Base-by-base conservation (phyloP, 331 rosid genomes). In the Rosa hybrid region DNA sequence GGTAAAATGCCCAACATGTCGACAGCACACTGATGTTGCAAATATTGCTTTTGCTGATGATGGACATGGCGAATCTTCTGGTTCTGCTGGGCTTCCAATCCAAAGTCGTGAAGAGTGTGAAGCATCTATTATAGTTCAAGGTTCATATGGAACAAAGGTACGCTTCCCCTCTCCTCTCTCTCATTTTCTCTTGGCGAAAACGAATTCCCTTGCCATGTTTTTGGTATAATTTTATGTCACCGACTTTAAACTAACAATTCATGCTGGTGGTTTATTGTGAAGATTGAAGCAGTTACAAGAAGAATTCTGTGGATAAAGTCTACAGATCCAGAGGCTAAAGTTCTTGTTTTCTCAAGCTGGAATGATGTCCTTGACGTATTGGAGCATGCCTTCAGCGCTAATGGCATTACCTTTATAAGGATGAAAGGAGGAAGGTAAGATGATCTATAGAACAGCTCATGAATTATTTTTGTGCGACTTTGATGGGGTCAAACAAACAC, bases 341-440 rank as follows among this genome's bases (percentile, higher is more conserved):
- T 91, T 78, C 94, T 95, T 25, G 99, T 92, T 67, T 95, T 95
- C 80, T 92, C 99, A 17, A 95, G 98, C 84, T 95, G 99, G 99
- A 86, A 95, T 72, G 98, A 93, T 84, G 99, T 93, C 67, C 98
- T 95, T 84, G 96, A 95, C 71, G 99, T 95, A 48, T 75, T 95
- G 91, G 97, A 91, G 82, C 97, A 92, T 76, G 96, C 99, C 74
- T 91, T 95, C 79, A 76, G 83, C 46, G 88, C 92, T 53, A 95
- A 93, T 78, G 78, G 71, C 74, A 89, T 93, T 75, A 87, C 90
- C 73, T 89, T 25, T 81, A 72, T 90, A 77, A 90, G 93, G 75
- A 93, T 95, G 99, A 95, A 95, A 80, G 99, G 99, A 75, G 99
- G 99, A 91, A 95, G 99, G 98, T 91, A 80, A 77, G 85, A 74